Evolutionary conservation across 148 eudicot species (phyloP).

Genomic region (Rhododendron ovatum): DNA sequence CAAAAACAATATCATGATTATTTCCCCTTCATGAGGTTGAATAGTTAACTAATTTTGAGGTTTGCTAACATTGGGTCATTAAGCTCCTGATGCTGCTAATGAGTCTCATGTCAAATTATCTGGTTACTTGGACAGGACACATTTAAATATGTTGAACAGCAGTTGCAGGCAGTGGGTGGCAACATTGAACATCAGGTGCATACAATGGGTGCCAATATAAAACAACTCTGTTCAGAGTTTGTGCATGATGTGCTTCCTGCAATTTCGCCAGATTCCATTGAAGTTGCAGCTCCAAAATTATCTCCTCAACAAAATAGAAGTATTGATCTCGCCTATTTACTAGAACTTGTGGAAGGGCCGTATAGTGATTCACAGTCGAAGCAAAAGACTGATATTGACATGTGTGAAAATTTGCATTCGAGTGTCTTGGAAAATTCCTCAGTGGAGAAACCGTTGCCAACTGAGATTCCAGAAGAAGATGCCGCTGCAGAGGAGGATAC

Average conservation of each 20-base stretch:
- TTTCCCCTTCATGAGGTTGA: neutral
- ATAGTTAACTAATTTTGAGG: neutral
- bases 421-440: neutral
- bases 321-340: neutral
- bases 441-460: neutral
- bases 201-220: conserved; percentile 13
- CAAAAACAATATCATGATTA: neutral
- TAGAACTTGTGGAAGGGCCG: neutral
- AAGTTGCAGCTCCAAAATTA: neutral
- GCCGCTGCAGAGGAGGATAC: neutral
- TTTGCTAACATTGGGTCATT: neutral
- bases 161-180: conserved; percentile 15
- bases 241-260: neutral
- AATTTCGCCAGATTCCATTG: neutral
- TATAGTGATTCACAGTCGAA: neutral
- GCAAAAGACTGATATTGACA: neutral
- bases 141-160: conserved; percentile 7
- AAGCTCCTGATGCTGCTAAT: neutral
- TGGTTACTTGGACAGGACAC: conserved; percentile 10
- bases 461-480: neutral
- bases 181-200: conserved; percentile 14
- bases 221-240: conserved; percentile 1
- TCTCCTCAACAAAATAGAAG: neutral
- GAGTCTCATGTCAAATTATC: neutral
- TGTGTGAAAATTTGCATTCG: neutral